These are phyloP conservation scores for Calonectria honghensis DNA, from an alignment of 2,329 filamentous ascomycete genomes.

Conservation along the genomic window DNA sequence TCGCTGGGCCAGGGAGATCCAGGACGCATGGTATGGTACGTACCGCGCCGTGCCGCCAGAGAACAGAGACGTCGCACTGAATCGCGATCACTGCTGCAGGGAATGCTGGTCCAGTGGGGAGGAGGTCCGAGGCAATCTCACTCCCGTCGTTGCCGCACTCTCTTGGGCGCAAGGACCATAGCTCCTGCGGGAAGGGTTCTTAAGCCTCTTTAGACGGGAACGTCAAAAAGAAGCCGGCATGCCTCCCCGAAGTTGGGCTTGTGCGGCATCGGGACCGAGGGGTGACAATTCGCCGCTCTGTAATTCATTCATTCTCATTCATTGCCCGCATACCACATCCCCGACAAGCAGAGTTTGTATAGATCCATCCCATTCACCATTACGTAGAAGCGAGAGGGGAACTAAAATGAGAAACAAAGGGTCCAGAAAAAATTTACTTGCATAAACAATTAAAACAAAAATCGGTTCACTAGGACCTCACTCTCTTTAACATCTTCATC, in stretches of 20 bases:
- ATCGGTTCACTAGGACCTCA: background rate
- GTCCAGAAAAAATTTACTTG: background rate
- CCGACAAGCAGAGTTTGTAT: background rate
- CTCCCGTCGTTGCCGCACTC: slow-evolving; percentile 15
- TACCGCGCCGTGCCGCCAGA: slow-evolving; percentile 23
- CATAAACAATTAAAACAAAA: background rate
- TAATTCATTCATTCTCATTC: slow-evolving; percentile 12
- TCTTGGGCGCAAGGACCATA: background rate
- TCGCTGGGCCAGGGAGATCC: slow-evolving; percentile 20
- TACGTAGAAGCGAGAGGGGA: slow-evolving; percentile 3
- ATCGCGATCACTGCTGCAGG: slow-evolving; percentile 29
- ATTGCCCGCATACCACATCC: background rate
- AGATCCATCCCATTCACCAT: background rate
- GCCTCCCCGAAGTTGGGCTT: background rate
- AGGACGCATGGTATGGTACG: slow-evolving; percentile 26
- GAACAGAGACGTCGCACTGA: slow-evolving; percentile 9
- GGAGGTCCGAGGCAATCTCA: slow-evolving; percentile 10
- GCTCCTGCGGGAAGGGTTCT: background rate
- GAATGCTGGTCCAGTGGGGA: slow-evolving; percentile 17
- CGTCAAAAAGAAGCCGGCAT: background rate
- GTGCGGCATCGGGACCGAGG: background rate
- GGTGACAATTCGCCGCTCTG: slow-evolving; percentile 13
- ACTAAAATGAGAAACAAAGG: slow-evolving; percentile 1
- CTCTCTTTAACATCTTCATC: background rate
- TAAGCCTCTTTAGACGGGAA: background rate